phyloP scores from a whole-genome alignment of 495 filamentous ascomycete species.

The Hapsidospora chrysogenum region DNA sequence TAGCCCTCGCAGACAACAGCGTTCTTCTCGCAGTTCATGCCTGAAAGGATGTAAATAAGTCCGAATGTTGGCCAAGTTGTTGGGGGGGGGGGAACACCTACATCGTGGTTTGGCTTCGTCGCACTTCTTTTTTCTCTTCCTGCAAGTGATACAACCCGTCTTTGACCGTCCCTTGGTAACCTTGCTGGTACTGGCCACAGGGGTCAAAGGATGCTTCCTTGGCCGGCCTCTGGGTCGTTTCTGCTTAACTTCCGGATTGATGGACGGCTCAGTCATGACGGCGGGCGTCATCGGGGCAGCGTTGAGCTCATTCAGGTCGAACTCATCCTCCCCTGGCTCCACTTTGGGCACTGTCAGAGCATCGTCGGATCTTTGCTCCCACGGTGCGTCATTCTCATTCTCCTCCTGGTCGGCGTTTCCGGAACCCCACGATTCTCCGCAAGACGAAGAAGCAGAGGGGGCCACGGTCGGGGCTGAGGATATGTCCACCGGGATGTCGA shows the following conservation, averaged over 20 bases:
- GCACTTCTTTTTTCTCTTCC: constrained; percentile 91
- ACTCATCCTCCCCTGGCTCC: constrained; percentile 29
- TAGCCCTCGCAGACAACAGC: constrained; percentile 87
- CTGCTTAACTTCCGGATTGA: constrained; percentile 13
- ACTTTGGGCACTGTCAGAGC: constrained; percentile 21
- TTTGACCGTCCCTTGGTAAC: constrained; percentile 79
- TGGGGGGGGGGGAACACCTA: constrained; percentile 19
- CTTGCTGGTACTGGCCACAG: constrained; percentile 35
- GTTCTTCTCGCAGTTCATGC: constrained; percentile 86
- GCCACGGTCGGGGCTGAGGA: constrained; percentile 14
- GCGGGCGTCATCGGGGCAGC: constrained; percentile 19
- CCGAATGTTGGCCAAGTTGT: background rate
- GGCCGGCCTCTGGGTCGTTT: constrained; percentile 63
- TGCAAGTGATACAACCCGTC: constrained; percentile 85
- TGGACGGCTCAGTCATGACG: constrained; percentile 6
- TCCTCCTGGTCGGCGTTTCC: constrained; percentile 13
- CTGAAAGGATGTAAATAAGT: constrained; percentile 15
- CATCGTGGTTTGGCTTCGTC: constrained; percentile 85
- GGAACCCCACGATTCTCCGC: constrained; percentile 16
- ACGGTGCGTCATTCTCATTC: too few relatives aligned
- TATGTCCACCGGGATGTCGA: constrained; percentile 17
- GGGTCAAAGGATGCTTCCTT: constrained; percentile 60
- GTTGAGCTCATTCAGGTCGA: constrained; percentile 27
- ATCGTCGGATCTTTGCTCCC: constrained; percentile 21
- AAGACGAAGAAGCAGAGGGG: constrained; percentile 15